A percentile compares a stretch with the other conserved stretches of the same genome.
phyloP scores from a whole-genome alignment of 495 filamentous ascomycete genomes.

The Aspergillus incahuasiensis region DNA sequence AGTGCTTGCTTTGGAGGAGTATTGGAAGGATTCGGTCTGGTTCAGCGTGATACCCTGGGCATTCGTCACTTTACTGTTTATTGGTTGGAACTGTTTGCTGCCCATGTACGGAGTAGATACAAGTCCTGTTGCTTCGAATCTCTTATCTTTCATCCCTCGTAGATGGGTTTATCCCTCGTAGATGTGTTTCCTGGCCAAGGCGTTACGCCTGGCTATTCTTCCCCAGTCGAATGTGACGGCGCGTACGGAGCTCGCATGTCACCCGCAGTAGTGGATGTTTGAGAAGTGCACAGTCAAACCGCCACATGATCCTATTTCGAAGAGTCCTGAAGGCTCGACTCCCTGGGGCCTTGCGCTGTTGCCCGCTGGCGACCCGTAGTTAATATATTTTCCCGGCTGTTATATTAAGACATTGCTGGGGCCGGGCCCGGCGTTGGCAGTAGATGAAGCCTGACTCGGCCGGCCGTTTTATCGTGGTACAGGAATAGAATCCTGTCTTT shows the following conservation, averaged over 20 bases:
- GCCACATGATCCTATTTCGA: background rate
- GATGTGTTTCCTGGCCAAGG: background rate
- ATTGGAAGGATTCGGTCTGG: conserved; percentile 2
- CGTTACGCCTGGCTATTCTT: background rate
- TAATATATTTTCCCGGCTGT: background rate
- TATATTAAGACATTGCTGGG: background rate
- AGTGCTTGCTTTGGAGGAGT: conserved; percentile 10
- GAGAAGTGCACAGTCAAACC: conserved; percentile 1
- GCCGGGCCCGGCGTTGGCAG: conserved; percentile 5
- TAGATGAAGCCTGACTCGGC: conserved; percentile 5
- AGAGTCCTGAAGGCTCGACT: background rate
- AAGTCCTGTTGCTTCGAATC: background rate
- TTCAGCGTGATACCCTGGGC: conserved; percentile 9
- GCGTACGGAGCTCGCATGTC: background rate
- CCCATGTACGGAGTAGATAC: no score
- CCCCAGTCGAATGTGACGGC: background rate
- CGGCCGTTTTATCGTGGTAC: background rate
- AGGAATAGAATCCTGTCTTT: background rate
- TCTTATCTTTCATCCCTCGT: no score
- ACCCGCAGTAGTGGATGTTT: background rate
- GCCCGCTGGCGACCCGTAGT: background rate
- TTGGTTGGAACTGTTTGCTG: background rate
- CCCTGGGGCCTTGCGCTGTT: background rate
- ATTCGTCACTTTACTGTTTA: background rate
- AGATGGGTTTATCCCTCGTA: no score